A percentile compares a stretch with the other conserved stretches of the same genome.
phyloP scores from a whole-genome alignment of 2,329 filamentous ascomycete species.

The Claviceps purpurea region DNA sequence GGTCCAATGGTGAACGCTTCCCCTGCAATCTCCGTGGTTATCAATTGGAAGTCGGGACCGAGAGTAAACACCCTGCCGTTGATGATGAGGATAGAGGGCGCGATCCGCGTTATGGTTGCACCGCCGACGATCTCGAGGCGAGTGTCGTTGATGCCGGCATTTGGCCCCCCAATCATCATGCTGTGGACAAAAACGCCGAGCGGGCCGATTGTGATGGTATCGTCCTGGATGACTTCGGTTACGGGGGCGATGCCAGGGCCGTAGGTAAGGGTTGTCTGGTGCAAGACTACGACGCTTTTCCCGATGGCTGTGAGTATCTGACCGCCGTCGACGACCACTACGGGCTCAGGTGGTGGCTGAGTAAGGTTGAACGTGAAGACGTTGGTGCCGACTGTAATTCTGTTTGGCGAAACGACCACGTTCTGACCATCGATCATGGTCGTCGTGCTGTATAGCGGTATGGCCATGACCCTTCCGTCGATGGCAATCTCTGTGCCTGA shows the following conservation, averaged over 20 bases:
- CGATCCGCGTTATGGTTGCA: slow-evolving; percentile 36
- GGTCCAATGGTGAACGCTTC: slow-evolving; percentile 38
- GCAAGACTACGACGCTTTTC: slow-evolving; percentile 25
- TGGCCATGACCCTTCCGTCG: slow-evolving; percentile 28
- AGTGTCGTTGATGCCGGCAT: slow-evolving; percentile 22
- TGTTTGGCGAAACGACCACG: slow-evolving; percentile 22
- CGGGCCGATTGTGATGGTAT: slow-evolving; percentile 37
- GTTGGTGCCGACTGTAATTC: slow-evolving; percentile 21
- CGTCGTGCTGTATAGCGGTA: slow-evolving; percentile 23
- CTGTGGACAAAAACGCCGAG: slow-evolving; percentile 27
- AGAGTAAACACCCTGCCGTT: slow-evolving; percentile 37
- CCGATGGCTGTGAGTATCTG: slow-evolving; percentile 32
- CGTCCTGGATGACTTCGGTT: slow-evolving; percentile 32
- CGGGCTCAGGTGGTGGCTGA: slow-evolving; percentile 21
- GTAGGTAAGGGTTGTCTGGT: slow-evolving; percentile 33
- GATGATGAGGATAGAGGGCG: slow-evolving; percentile 35
- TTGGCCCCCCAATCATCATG: slow-evolving; percentile 28
- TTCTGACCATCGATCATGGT: slow-evolving; percentile 19
- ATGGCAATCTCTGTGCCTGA: slow-evolving; percentile 27
- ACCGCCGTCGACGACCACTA: slow-evolving; percentile 34
- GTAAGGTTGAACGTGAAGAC: slow-evolving; percentile 22
- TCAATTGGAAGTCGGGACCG: slow-evolving; percentile 28
- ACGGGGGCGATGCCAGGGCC: slow-evolving; percentile 19
- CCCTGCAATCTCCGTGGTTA: slow-evolving; percentile 33
- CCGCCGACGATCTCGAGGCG: slow-evolving; percentile 36